Percentiles rank a stretch among this genome's conserved stretches.
phyloP scores from a whole-genome alignment of 257 asterid genomes.

The Gentiana dahurica region DNA sequence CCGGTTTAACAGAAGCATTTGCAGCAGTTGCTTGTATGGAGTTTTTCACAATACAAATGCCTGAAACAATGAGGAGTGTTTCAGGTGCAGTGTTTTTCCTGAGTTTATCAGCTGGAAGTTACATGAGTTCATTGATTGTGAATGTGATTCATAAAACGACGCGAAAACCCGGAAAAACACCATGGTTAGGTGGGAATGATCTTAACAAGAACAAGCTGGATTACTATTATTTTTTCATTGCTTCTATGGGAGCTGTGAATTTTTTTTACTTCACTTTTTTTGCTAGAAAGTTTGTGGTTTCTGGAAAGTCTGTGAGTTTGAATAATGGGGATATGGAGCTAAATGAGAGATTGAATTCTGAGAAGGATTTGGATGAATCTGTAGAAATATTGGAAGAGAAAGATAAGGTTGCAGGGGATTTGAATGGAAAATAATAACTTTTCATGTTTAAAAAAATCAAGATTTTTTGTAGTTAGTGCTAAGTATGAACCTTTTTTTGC shows the following conservation, averaged over 20 bases:
- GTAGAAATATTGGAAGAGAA: too few species aligned
- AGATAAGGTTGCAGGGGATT: too few species aligned
- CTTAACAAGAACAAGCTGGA: constrained; percentile 58
- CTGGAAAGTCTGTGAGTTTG: neutral
- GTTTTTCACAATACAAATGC: constrained; percentile 41
- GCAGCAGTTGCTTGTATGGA: constrained; percentile 59
- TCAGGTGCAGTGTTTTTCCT: constrained; percentile 55
- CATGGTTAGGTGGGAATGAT: constrained; percentile 67
- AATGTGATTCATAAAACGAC: constrained; percentile 29
- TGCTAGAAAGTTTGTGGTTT: constrained; percentile 34
- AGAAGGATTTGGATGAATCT: too few species aligned
- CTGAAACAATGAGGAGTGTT: constrained; percentile 54
- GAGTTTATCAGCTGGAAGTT: constrained; percentile 43
- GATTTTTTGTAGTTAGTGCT: too few species aligned
- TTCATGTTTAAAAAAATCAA: too few species aligned
- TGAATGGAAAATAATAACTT: too few species aligned
- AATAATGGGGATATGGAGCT: constrained; percentile 7
- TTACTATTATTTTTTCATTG: constrained; percentile 43
- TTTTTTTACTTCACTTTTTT: constrained; percentile 38
- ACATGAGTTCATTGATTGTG: constrained; percentile 43
- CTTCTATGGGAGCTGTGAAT: constrained; percentile 30
- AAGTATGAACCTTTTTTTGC: too few species aligned
- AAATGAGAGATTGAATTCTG: neutral
- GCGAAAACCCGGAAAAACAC: constrained; percentile 13
- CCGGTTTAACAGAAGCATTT: constrained; percentile 64